phyloP scores from a whole-genome alignment of 1,139 yeast species.

The Suhomyces bolitotheri region DNA sequence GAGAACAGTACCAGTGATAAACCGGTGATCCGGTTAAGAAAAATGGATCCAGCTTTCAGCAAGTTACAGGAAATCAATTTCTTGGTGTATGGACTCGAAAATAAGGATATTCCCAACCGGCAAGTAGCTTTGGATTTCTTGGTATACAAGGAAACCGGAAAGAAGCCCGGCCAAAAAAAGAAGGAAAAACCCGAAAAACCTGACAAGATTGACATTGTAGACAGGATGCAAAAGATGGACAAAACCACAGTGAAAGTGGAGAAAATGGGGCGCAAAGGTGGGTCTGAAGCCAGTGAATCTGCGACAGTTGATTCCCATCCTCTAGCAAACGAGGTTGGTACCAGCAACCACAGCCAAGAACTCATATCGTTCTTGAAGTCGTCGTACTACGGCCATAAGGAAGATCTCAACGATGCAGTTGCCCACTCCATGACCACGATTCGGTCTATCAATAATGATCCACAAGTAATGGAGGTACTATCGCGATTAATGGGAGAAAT shows the following conservation, averaged over 20 bases:
- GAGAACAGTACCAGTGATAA: constrained; percentile 17
- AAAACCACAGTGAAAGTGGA: not conserved
- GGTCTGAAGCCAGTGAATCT: not conserved
- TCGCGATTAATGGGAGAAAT: constrained; percentile 11
- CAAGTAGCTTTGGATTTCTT: constrained; percentile 19
- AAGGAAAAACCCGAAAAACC: not conserved
- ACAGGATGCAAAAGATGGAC: not conserved
- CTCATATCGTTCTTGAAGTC: constrained; percentile 9
- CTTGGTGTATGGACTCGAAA: constrained; percentile 18
- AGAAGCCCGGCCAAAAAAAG: constrained; percentile 5
- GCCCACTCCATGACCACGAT: constrained; percentile 8
- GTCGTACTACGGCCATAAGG: constrained; percentile 11
- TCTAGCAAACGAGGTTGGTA: not conserved
- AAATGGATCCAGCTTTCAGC: constrained; percentile 23
- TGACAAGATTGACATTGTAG: not conserved
- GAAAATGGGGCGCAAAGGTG: too few species aligned
- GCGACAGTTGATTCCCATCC: constrained; percentile 1
- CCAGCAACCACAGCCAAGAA: not conserved
- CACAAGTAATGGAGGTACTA: constrained; percentile 11
- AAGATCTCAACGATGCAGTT: constrained; percentile 11
- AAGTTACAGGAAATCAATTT: constrained; percentile 21
- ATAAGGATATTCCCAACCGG: constrained; percentile 20
- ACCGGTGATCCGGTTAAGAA: constrained; percentile 20
- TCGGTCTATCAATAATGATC: constrained; percentile 3
- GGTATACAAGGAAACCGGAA: constrained; percentile 17